phyloP scores from a whole-genome alignment of 1,284 basidiomycete species.

The Tilletia walkeri region DNA sequence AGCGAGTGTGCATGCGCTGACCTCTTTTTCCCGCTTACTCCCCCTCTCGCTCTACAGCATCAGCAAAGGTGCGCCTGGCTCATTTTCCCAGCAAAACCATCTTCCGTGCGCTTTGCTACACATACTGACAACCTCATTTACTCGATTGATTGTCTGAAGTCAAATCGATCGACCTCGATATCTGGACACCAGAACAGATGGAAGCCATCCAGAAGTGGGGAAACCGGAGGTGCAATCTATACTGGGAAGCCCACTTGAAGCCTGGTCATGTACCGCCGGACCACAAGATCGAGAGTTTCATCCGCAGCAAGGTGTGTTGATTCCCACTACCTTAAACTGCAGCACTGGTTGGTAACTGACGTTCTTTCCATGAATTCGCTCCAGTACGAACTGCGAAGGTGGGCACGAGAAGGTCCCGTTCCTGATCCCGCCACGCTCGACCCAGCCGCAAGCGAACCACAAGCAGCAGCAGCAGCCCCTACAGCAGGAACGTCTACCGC shows the following conservation, averaged over 20 bases:
- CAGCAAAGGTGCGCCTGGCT: constrained; percentile 1
- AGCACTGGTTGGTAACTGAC: background rate
- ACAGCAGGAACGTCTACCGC: background rate
- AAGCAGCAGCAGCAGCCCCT: constrained; percentile 18
- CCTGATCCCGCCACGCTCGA: constrained; percentile 82
- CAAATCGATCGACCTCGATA: constrained; percentile 94
- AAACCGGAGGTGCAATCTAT: constrained; percentile 83
- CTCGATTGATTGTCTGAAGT: constrained; percentile 59
- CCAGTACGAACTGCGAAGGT: constrained; percentile 79
- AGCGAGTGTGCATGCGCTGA: too few species aligned
- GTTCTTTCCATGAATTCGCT: background rate
- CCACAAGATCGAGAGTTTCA: constrained; percentile 97
- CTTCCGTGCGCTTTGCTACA: too few species aligned
- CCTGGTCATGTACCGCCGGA: constrained; percentile 88
- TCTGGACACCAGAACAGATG: constrained; percentile 98
- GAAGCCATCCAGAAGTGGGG: constrained; percentile 78
- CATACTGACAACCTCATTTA: too few species aligned
- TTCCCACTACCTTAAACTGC: background rate
- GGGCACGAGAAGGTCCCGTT: constrained; percentile 84
- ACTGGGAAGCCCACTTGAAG: constrained; percentile 96
- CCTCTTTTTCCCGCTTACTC: background rate
- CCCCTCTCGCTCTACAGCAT: constrained; percentile 11
- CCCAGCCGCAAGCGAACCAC: constrained; percentile 50
- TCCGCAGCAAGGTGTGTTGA: constrained; percentile 71
- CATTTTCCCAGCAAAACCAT: too few species aligned